Evolutionary conservation across 257 asterid genomes (phyloP).

Genomic region (Echites panduratus): DNA sequence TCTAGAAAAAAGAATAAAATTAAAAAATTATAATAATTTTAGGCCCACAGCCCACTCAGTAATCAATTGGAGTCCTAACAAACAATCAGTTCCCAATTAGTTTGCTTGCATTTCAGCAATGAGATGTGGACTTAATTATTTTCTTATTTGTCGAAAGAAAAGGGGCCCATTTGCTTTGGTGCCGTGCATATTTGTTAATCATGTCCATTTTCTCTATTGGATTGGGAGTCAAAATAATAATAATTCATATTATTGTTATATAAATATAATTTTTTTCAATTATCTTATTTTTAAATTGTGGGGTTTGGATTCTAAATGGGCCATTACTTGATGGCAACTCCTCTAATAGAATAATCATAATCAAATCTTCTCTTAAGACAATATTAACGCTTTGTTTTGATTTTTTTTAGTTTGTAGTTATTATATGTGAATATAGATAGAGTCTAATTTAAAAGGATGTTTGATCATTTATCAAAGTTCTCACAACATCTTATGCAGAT

Average conservation of each 20-base stretch:
- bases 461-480: too few species aligned
- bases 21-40: too few species aligned
- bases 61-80: neutral
- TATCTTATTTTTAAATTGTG: neutral
- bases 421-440: too few species aligned
- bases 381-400: too few species aligned
- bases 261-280: too few species aligned
- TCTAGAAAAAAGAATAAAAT: neutral
- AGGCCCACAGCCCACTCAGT: neutral
- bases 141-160: neutral
- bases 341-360: neutral
- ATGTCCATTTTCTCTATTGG: conserved; percentile 8
- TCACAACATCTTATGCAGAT: too few species aligned
- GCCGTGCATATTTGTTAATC: conserved; percentile 10
- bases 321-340: conserved; percentile 4
- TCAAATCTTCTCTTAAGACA: neutral
- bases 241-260: too few species aligned
- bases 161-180: conserved; percentile 3
- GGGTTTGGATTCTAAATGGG: conserved; percentile 1
- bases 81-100: conserved; percentile 4
- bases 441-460: too few species aligned
- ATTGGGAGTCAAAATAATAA: neutral
- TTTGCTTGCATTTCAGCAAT: neutral
- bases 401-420: too few species aligned
- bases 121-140: neutral